These are phyloP conservation scores for Dictyostelium brefeldianum DNA, from an alignment of 78 protist genomes.

Conservation along the genomic window DNA sequence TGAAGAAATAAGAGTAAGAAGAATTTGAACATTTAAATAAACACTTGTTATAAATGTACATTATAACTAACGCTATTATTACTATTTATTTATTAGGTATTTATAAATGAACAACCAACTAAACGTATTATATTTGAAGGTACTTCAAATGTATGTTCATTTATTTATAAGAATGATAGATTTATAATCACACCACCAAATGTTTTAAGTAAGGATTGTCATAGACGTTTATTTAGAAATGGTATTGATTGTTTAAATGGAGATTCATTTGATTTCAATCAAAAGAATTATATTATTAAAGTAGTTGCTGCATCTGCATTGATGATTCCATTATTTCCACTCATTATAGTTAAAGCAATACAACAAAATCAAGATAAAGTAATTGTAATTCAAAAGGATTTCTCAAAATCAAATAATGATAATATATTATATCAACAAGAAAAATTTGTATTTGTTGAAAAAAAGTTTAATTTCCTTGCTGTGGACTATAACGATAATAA, in stretches of 20 bases:
- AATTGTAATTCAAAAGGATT: background rate
- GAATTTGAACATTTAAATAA: too few species aligned
- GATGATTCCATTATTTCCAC: background rate
- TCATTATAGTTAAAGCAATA: background rate
- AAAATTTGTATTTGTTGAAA: background rate
- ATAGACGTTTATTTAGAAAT: background rate
- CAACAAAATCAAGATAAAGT: background rate
- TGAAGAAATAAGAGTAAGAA: background rate
- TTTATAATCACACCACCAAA: constrained; percentile 8
- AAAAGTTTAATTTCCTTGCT: background rate
- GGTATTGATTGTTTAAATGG: constrained; percentile 1
- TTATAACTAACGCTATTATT: too few species aligned
- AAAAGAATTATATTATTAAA: background rate
- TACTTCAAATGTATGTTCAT: background rate
- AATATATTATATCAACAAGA: constrained; percentile 1
- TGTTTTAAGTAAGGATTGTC: background rate
- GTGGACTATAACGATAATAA: background rate
- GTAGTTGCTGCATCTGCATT: background rate
- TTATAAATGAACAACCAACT: constrained; percentile 2
- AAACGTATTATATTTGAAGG: background rate
- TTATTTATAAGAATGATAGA: background rate
- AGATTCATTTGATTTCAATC: background rate
- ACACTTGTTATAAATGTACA: too few species aligned
- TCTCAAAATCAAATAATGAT: background rate
- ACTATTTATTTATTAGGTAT: too few species aligned